Conservation (phyloP, 2,329 filamentous ascomycete species). For the Colletotrichum eleusines region DNA sequence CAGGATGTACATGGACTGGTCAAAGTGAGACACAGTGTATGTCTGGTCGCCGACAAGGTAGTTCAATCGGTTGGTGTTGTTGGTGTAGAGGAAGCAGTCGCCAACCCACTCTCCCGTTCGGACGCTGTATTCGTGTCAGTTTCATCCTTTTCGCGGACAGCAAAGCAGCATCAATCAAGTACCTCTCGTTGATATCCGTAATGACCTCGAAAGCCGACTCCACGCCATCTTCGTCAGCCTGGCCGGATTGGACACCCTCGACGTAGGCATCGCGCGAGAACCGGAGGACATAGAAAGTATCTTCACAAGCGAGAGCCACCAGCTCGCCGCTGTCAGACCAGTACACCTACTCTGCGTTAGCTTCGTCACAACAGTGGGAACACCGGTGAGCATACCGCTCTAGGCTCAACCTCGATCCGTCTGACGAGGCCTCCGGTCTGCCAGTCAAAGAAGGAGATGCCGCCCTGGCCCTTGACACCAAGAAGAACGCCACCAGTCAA, state of each 20-base stretch:
- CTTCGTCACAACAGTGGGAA: no score
- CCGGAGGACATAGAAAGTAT: conserved; percentile 93
- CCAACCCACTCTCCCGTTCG: conserved; percentile 98
- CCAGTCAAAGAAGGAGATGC: conserved; percentile 98
- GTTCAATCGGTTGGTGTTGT: conserved; percentile 94
- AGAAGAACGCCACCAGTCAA: conserved; percentile 89
- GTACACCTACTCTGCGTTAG: conserved; percentile 74
- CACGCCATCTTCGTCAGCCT: conserved; percentile 90
- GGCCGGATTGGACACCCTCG: conserved; percentile 83
- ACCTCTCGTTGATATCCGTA: conserved; percentile 93
- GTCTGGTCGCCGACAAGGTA: conserved; percentile 98
- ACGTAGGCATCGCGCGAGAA: conserved; percentile 92
- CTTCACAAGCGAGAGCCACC: conserved; percentile 91
- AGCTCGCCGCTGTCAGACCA: conserved; percentile 98
- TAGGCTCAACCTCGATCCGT: conserved; percentile 85
- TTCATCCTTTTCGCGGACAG: background rate
- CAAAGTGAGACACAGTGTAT: conserved; percentile 97
- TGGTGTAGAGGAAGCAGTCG: conserved; percentile 99
- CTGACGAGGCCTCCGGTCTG: conserved; percentile 88
- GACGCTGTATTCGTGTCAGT: conserved; percentile 67
- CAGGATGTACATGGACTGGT: conserved; percentile 93
- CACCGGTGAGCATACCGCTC: conserved; percentile 51
- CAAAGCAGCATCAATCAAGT: conserved; percentile 47
- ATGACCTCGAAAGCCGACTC: conserved; percentile 97
- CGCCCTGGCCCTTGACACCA: conserved; percentile 94